Percentiles rank a stretch among this genome's conserved stretches.
phyloP scores from a whole-genome alignment of 331 rosid species.

The Prunus yedoensis region DNA sequence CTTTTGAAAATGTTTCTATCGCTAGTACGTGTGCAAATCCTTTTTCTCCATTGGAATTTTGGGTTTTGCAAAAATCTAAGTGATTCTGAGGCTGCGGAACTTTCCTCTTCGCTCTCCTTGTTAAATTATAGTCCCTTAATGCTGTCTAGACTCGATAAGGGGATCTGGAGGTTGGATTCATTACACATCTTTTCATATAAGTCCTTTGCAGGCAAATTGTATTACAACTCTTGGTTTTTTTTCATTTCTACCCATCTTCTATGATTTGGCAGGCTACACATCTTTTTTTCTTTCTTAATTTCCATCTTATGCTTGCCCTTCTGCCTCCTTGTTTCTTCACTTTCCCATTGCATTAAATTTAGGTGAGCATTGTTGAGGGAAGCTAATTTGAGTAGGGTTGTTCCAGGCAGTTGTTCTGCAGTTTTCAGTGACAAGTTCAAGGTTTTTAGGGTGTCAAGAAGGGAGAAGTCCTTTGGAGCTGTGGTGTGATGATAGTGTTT shows the following conservation, averaged over 20 bases:
- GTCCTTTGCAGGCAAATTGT: background rate
- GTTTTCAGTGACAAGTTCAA: background rate
- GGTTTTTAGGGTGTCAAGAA: background rate
- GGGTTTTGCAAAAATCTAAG: background rate
- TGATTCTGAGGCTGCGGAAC: background rate
- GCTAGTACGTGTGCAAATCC: background rate
- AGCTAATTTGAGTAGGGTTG: background rate
- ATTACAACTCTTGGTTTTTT: too few species aligned
- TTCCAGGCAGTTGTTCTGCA: background rate
- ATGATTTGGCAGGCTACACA: background rate
- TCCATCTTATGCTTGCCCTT: too few species aligned
- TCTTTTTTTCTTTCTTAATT: too few species aligned
- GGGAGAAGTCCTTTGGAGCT: background rate
- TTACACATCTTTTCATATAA: too few species aligned
- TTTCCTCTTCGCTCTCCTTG: background rate
- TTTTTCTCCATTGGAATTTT: background rate
- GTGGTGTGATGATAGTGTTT: background rate
- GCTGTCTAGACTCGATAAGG: background rate
- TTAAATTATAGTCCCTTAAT: background rate
- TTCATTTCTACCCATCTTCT: background rate
- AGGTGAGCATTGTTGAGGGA: background rate
- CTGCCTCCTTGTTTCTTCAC: background rate
- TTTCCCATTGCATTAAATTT: background rate
- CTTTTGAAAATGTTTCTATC: background rate
- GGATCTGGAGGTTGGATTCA: background rate